These are phyloP conservation scores for Paspalum vaginatum DNA, from an alignment of 176 grass and related monocot species.

Conservation along the genomic window DNA sequence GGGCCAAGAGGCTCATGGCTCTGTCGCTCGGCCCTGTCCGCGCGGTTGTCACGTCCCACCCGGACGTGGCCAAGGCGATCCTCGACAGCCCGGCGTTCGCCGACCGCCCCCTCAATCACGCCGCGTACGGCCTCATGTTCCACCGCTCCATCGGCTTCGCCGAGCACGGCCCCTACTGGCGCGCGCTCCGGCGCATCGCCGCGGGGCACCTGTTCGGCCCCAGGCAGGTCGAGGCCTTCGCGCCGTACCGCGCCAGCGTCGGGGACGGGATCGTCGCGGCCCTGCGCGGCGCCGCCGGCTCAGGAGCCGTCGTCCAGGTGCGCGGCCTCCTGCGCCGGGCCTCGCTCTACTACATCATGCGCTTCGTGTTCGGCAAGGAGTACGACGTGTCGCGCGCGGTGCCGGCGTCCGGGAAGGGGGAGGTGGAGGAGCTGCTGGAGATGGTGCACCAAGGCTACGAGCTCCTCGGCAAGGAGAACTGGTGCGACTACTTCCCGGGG, in stretches of 20 bases:
- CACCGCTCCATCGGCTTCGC: slow-evolving; percentile 90
- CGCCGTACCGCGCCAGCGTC: slow-evolving; percentile 60
- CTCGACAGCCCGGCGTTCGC: slow-evolving; percentile 77
- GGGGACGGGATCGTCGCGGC: slow-evolving; percentile 44
- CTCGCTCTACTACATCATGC: slow-evolving; percentile 85
- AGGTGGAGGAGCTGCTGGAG: slow-evolving; percentile 59
- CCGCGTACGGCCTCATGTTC: slow-evolving; percentile 93
- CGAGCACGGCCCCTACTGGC: slow-evolving; percentile 77
- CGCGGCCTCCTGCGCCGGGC: slow-evolving; percentile 67
- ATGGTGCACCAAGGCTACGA: slow-evolving; percentile 90
- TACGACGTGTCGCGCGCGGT: slow-evolving; percentile 49
- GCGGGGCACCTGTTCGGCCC: slow-evolving; percentile 72
- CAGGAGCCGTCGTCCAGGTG: slow-evolving; percentile 33
- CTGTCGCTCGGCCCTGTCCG: slow-evolving; percentile 75
- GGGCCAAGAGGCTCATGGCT: slow-evolving; percentile 77
- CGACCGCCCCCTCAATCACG: slow-evolving; percentile 67
- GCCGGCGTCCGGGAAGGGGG: slow-evolving; percentile 35
- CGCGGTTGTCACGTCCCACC: slow-evolving; percentile 71
- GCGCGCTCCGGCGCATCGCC: slow-evolving; percentile 60
- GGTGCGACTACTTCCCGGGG: slow-evolving; percentile 82
- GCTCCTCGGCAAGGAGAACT: slow-evolving; percentile 76
- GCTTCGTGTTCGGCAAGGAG: slow-evolving; percentile 79
- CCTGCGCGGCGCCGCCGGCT: slow-evolving; percentile 10
- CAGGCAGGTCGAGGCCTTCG: slow-evolving; percentile 64
- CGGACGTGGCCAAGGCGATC: slow-evolving; percentile 80